These are phyloP conservation scores for Calonectria henricotiae DNA, from an alignment of 2,329 filamentous ascomycete species.

Conservation along the genomic window DNA sequence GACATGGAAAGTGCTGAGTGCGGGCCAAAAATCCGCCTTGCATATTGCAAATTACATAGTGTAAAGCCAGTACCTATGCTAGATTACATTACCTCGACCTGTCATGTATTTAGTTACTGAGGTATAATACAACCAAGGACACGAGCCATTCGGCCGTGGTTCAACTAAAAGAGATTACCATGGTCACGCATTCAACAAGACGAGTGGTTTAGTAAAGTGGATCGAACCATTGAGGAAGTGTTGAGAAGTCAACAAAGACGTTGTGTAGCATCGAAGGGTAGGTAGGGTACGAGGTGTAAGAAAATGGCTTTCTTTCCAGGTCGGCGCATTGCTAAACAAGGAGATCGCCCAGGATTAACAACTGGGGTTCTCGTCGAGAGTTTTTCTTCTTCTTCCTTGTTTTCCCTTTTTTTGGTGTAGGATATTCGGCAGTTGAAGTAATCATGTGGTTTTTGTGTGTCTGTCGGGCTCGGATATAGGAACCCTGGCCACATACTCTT, in stretches of 20 bases:
- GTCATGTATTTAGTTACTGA: slow-evolving; percentile 21
- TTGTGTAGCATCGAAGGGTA: slow-evolving; percentile 22
- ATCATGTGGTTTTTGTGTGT: not conserved
- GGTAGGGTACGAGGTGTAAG: slow-evolving; percentile 12
- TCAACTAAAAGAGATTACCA: not conserved
- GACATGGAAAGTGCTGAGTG: slow-evolving; percentile 22
- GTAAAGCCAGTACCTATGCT: slow-evolving; percentile 30
- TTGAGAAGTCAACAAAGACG: slow-evolving; percentile 32
- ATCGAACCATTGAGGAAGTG: slow-evolving; percentile 17
- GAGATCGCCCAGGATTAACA: not conserved
- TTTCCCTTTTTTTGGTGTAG: not conserved
- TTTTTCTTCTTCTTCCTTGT: not conserved
- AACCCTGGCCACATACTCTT: slow-evolving; percentile 17
- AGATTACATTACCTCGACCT: slow-evolving; percentile 11
- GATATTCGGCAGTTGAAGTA: slow-evolving; percentile 14
- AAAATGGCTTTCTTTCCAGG: slow-evolving; percentile 15
- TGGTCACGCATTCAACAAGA: not conserved
- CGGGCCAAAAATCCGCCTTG: slow-evolving; percentile 19
- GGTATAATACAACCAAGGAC: slow-evolving; percentile 28
- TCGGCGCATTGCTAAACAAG: not conserved
- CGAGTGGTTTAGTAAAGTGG: not conserved
- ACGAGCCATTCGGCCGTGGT: slow-evolving; percentile 12
- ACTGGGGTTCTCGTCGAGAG: not conserved
- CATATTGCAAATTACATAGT: slow-evolving; percentile 29
- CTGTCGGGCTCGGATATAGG: not conserved